phyloP scores from a whole-genome alignment of 352 stramenopile genomes.

The Phytophthora colocasiae region DNA sequence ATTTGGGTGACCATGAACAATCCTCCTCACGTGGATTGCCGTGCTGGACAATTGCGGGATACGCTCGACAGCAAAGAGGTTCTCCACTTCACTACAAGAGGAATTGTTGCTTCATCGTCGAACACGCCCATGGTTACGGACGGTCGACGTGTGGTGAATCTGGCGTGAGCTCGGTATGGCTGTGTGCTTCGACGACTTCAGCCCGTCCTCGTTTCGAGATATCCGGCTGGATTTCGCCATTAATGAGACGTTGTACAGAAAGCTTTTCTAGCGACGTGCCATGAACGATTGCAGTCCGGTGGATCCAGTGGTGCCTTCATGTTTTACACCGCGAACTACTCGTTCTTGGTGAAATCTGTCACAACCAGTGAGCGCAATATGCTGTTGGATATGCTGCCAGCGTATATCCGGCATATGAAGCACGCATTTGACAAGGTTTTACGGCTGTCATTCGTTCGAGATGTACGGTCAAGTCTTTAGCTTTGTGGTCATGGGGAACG shows the following conservation, averaged over 20 bases:
- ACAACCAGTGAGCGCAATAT: slow-evolving; percentile 79
- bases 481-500: slow-evolving; percentile 94
- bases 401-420: slow-evolving; percentile 87
- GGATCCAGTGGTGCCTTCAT: slow-evolving; percentile 92
- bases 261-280: slow-evolving; percentile 82
- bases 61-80: slow-evolving; percentile 80
- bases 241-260: slow-evolving; percentile 78
- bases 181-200: slow-evolving; percentile 84
- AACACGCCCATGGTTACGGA: slow-evolving; percentile 64
- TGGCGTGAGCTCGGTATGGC: slow-evolving; percentile 87
- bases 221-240: slow-evolving; percentile 86
- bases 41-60: slow-evolving; percentile 33
- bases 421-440: slow-evolving; percentile 88
- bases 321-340: slow-evolving; percentile 91
- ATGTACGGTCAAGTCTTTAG: slow-evolving; percentile 91
- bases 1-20: slow-evolving; percentile 87
- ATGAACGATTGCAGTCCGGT: slow-evolving; percentile 84
- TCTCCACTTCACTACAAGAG: slow-evolving; percentile 88
- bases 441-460: slow-evolving; percentile 89
- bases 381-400: slow-evolving; percentile 83
- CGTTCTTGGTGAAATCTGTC: slow-evolving; percentile 91
- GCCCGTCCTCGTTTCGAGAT: slow-evolving; percentile 71
- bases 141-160: slow-evolving; percentile 61
- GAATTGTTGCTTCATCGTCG: slow-evolving; percentile 79
- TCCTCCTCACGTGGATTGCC: slow-evolving; percentile 39